A percentile compares a stretch with the other conserved stretches of the same genome.
phyloP scores from a whole-genome alignment of 2,329 filamentous ascomycete species.

The Neonectria sp. region DNA sequence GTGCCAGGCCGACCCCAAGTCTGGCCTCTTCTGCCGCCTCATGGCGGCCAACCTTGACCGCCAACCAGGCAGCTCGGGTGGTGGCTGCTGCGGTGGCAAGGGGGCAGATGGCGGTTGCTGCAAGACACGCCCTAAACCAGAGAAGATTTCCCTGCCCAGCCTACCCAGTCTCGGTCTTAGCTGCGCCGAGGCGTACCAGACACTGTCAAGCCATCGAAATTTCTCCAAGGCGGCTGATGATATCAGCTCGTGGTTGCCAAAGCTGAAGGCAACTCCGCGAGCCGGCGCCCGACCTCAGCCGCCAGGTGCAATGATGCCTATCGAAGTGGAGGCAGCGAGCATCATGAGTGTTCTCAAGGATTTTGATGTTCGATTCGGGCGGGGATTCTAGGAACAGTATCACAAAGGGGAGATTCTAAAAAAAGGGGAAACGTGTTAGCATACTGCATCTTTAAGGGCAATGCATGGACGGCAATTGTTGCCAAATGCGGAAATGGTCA shows the following conservation, averaged over 20 bases:
- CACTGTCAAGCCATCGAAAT: slow-evolving; percentile 81
- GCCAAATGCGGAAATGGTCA: slow-evolving; percentile 39
- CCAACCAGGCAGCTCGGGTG: slow-evolving; percentile 51
- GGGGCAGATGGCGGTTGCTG: slow-evolving; percentile 75
- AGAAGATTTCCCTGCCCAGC: slow-evolving; percentile 55
- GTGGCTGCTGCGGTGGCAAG: slow-evolving; percentile 77
- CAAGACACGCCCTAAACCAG: slow-evolving; percentile 57
- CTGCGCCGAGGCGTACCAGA: slow-evolving; percentile 85
- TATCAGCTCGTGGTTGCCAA: slow-evolving; percentile 82
- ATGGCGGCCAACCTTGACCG: slow-evolving; percentile 77
- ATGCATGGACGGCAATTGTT: slow-evolving; percentile 31
- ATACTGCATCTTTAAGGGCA: slow-evolving; percentile 22
- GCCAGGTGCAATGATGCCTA: slow-evolving; percentile 66
- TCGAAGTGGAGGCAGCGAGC: slow-evolving; percentile 86
- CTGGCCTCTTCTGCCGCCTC: slow-evolving; percentile 86
- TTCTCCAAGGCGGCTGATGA: slow-evolving; percentile 83
- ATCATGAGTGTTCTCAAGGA: slow-evolving; percentile 89
- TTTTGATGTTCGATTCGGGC: slow-evolving; percentile 82
- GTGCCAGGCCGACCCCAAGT: slow-evolving; percentile 83
- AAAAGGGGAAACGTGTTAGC: slow-evolving; percentile 34
- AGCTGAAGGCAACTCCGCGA: slow-evolving; percentile 73
- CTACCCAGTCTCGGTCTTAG: slow-evolving; percentile 72
- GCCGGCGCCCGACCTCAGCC: slow-evolving; percentile 47
- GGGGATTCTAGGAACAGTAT: slow-evolving; percentile 49
- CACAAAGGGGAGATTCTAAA: slow-evolving; percentile 24